Conservation (phyloP, 208 protist genomes). For the Baffinella frigidus region DNA sequence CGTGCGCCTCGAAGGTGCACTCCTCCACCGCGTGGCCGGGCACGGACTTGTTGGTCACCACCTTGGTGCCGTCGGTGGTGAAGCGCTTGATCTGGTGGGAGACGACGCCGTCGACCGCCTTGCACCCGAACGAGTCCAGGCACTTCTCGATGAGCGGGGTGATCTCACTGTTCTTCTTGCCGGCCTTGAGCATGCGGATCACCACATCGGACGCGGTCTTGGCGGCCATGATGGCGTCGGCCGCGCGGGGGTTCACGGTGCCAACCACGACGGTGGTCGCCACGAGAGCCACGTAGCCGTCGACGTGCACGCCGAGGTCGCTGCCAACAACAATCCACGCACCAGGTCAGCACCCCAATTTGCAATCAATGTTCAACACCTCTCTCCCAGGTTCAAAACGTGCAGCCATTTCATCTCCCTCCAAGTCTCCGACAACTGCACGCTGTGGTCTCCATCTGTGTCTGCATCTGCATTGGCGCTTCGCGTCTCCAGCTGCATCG, state of each 20-base stretch:
- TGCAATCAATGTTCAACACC: no score
- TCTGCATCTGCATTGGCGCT: no score
- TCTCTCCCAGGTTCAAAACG: no score
- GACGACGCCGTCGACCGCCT: conserved; percentile 91
- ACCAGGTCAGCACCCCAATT: no score
- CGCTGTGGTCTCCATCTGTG: no score
- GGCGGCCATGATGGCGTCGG: conserved; percentile 90
- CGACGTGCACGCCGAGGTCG: conserved; percentile 96
- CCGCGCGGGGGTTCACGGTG: conserved; percentile 81
- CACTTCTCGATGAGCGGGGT: conserved; percentile 54
- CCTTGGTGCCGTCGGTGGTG: conserved; percentile 94
- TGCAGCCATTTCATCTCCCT: no score
- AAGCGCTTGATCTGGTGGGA: conserved; percentile 96
- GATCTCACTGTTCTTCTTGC: conserved; percentile 68
- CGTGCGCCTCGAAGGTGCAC: conserved; percentile 73
- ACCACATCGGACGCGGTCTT: conserved; percentile 89
- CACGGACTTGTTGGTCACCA: conserved; percentile 66
- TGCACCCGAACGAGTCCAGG: conserved; percentile 74
- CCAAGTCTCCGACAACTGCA: no score
- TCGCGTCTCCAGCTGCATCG: no score
- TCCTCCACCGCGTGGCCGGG: conserved; percentile 79
- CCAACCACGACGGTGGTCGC: conserved; percentile 92
- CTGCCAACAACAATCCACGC: conserved; percentile 70
- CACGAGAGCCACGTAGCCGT: conserved; percentile 91
- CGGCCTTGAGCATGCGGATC: conserved; percentile 74